Evolutionary conservation across 106 monocot species (phyloP).

Genomic region (Apostasia ramifera): DNA sequence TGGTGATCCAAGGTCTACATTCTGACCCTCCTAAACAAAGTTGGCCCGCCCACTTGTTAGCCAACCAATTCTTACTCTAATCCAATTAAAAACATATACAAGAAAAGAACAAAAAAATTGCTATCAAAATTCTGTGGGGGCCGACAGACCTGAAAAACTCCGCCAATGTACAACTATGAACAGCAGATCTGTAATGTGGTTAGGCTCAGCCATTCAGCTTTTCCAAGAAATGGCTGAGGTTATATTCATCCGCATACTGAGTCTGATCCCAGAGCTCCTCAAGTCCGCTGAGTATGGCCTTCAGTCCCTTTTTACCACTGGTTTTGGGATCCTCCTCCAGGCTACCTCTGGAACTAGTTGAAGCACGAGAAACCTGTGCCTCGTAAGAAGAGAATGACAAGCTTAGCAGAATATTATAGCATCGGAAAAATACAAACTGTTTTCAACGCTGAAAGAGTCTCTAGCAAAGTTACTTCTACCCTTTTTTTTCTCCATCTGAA

Average conservation of each 20-base stretch:
- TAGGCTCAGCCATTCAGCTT: constrained; percentile 60
- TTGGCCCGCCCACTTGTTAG: constrained; percentile 24
- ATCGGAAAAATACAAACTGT: background rate
- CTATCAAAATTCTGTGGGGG: constrained; percentile 42
- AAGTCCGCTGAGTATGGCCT: constrained; percentile 65
- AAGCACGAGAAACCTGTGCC: constrained; percentile 26
- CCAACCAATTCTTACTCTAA: constrained; percentile 12
- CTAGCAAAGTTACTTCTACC: background rate
- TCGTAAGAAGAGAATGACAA: background rate
- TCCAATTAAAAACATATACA: constrained; percentile 13
- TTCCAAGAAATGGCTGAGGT: constrained; percentile 63
- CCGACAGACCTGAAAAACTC: background rate
- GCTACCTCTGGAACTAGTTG: constrained; percentile 18
- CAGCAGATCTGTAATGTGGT: constrained; percentile 24
- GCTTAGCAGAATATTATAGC: background rate
- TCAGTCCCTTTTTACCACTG: constrained; percentile 58
- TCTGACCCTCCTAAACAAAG: constrained; percentile 7
- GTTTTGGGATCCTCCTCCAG: constrained; percentile 29
- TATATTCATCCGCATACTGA: constrained; percentile 78
- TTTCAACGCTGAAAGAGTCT: background rate
- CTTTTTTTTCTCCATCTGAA: too few relatives aligned
- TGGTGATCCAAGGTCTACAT: background rate
- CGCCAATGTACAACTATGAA: constrained; percentile 21
- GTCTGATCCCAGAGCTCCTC: constrained; percentile 93
- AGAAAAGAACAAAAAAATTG: constrained; percentile 3